Evolutionary conservation across 768 basidiomycete species (phyloP).

Genomic region (Russula sp.): DNA sequence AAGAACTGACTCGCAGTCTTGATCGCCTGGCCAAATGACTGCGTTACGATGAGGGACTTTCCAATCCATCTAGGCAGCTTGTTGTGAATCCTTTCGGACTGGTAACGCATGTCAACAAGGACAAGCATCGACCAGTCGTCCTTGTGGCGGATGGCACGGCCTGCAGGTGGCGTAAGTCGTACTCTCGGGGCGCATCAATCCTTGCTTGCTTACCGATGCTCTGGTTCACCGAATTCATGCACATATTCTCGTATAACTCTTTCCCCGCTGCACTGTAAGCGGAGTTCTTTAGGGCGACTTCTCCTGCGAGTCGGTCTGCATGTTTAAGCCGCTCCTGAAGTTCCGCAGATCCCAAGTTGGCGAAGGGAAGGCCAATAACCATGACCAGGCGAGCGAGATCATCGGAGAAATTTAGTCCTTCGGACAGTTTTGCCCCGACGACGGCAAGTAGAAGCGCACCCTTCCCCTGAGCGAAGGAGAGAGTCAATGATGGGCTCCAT

Average conservation of each 20-base stretch:
- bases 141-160: constrained; percentile 87
- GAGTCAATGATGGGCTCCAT: not conserved
- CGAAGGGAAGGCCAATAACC: constrained; percentile 87
- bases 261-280: constrained; percentile 40
- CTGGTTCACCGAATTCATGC: constrained; percentile 94
- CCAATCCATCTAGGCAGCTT: constrained; percentile 95
- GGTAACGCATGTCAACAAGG: constrained; percentile 81
- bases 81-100: constrained; percentile 53
- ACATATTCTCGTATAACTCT: constrained; percentile 87
- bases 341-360: constrained; percentile 87
- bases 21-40: constrained; percentile 20
- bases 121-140: constrained; percentile 90
- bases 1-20: constrained; percentile 21
- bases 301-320: constrained; percentile 53
- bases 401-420: constrained; percentile 63
- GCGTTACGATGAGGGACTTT: constrained; percentile 26
- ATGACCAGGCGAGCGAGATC: constrained; percentile 71
- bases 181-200: not conserved
- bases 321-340: constrained; percentile 89
- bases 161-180: constrained; percentile 35
- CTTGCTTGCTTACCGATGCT: constrained; percentile 66
- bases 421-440: constrained; percentile 94
- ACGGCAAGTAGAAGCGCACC: constrained; percentile 91
- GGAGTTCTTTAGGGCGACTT: constrained; percentile 44
- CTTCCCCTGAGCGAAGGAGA: constrained; percentile 22